Percentiles rank a stretch among this genome's conserved stretches.
These are phyloP conservation scores for Claviceps sp. DNA, from an alignment of 2,329 filamentous ascomycete genomes.

Conservation along the genomic window DNA sequence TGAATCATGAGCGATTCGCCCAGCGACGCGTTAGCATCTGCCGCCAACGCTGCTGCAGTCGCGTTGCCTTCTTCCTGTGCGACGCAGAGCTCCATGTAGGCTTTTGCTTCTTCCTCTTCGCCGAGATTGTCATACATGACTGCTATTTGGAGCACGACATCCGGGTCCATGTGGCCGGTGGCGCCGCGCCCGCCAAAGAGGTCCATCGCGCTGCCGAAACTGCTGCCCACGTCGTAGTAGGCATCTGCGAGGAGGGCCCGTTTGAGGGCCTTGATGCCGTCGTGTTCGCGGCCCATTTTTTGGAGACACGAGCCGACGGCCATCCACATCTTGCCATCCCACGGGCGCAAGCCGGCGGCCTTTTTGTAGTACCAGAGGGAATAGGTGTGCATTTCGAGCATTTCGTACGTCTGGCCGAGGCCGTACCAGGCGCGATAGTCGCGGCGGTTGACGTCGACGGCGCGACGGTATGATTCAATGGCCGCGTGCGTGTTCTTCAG, in stretches of 20 bases:
- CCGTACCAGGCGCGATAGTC: constrained; percentile 99
- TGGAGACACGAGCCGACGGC: constrained; percentile 86
- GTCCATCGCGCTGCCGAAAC: constrained; percentile 34
- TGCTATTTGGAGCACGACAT: constrained; percentile 82
- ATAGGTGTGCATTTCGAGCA: constrained; percentile 96
- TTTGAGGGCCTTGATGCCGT: constrained; percentile 91
- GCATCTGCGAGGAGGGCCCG: constrained; percentile 79
- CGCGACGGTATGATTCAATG: constrained; percentile 90
- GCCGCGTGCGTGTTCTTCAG: constrained; percentile 97
- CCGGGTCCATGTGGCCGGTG: constrained; percentile 63
- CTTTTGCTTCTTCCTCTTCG: constrained; percentile 66
- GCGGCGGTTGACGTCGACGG: constrained; percentile 88
- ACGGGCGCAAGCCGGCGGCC: constrained; percentile 81
- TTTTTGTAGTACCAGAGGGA: constrained; percentile 97
- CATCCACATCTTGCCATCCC: constrained; percentile 98
- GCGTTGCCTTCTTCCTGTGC: constrained; percentile 73
- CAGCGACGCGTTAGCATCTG: constrained; percentile 19
- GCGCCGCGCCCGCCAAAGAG: constrained; percentile 35
- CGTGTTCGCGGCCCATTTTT: constrained; percentile 73
- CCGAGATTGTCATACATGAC: constrained; percentile 72
- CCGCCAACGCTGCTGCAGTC: constrained; percentile 25
- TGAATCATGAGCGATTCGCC: constrained; percentile 41
- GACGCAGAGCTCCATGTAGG: constrained; percentile 92
- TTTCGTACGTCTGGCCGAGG: constrained; percentile 90
- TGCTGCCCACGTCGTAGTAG: constrained; percentile 59